Evolutionary conservation across 2,329 filamentous ascomycete genomes (phyloP).

Genomic region (Clonostachys chloroleuca): DNA sequence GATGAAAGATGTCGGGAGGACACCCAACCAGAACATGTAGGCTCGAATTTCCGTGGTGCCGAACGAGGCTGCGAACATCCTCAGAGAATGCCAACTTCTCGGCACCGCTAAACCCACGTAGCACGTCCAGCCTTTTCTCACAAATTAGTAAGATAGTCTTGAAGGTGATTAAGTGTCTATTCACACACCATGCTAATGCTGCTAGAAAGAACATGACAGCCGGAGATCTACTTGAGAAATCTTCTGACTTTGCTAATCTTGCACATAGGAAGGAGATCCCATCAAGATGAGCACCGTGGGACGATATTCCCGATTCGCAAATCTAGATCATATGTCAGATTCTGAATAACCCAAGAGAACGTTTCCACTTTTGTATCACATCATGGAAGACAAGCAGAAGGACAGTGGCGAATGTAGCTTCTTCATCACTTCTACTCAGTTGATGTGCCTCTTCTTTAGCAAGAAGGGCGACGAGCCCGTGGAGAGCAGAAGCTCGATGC

Average conservation of each 20-base stretch:
- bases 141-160: too few species aligned
- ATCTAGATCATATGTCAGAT: constrained; percentile 8
- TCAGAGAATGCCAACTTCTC: constrained; percentile 18
- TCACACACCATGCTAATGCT: constrained; percentile 13
- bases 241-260: constrained; percentile 8
- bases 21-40: constrained; percentile 18
- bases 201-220: constrained; percentile 14
- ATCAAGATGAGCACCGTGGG: constrained; percentile 16
- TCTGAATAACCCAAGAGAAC: too few species aligned
- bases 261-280: constrained; percentile 18
- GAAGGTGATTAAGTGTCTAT: too few species aligned
- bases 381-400: constrained; percentile 16
- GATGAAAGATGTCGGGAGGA: constrained; percentile 13
- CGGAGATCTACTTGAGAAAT: constrained; percentile 7
- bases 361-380: constrained; percentile 3
- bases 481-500: constrained; percentile 13
- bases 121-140: constrained; percentile 14
- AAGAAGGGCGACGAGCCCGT: constrained; percentile 9
- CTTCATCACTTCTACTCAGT: constrained; percentile 9
- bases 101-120: constrained; percentile 19
- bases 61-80: constrained; percentile 13
- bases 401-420: constrained; percentile 13
- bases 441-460: constrained; percentile 8
- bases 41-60: constrained; percentile 11
- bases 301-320: constrained; percentile 15